phyloP scores from a whole-genome alignment of 2,329 filamentous ascomycete genomes.

The Arthrobotrys musiformis region DNA sequence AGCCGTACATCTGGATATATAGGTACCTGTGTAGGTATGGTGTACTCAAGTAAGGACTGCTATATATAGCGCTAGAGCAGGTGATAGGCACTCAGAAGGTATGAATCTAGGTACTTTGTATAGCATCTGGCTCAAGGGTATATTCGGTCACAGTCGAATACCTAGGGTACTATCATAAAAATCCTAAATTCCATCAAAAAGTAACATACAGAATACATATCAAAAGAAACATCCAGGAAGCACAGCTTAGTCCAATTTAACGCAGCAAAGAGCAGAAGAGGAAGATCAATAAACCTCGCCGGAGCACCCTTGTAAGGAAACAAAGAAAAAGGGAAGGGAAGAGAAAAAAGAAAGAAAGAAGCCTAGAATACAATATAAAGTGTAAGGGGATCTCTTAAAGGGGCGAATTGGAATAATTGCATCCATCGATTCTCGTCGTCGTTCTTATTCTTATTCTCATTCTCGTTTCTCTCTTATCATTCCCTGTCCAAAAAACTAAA shows the following conservation, averaged over 20 bases:
- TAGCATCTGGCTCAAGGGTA: not conserved
- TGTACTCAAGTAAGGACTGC: too few species aligned
- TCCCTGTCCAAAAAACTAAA: slow-evolving; percentile 20
- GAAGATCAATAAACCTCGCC: not conserved
- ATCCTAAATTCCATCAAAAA: not conserved
- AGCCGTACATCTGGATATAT: too few species aligned
- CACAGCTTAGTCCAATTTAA: not conserved
- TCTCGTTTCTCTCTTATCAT: not conserved
- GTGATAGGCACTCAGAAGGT: too few species aligned
- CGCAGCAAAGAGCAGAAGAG: slow-evolving; percentile 26
- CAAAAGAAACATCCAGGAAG: too few species aligned
- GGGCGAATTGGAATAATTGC: not conserved
- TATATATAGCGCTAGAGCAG: too few species aligned
- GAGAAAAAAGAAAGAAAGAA: not conserved
- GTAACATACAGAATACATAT: too few species aligned
- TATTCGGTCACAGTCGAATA: not conserved
- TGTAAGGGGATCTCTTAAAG: not conserved
- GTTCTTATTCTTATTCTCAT: not conserved
- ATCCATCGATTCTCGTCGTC: not conserved
- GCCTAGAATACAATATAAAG: slow-evolving; percentile 50
- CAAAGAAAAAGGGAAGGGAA: not conserved
- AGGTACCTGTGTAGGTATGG: too few species aligned
- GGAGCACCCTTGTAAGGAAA: slow-evolving; percentile 34
- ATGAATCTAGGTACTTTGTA: too few species aligned
- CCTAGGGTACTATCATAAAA: not conserved